phyloP scores from a whole-genome alignment of 2,329 filamentous ascomycete species.

The Xylaria hypoxylon region DNA sequence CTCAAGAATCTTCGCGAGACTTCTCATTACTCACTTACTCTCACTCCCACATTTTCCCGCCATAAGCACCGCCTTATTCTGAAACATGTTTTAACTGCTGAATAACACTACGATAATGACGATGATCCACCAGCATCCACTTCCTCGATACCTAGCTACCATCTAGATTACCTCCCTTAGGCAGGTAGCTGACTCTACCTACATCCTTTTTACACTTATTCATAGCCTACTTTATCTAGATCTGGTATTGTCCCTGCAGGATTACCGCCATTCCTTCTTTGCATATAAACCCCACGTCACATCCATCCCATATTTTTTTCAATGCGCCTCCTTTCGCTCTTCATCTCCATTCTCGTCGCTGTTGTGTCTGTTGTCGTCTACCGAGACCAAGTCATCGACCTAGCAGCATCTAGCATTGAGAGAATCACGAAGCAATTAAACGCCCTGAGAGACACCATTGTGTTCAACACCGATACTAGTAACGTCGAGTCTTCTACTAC shows the following conservation, averaged over 20 bases:
- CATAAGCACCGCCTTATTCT: constrained; percentile 12
- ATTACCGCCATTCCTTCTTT: background rate
- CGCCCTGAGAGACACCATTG: constrained; percentile 31
- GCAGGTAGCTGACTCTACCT: constrained; percentile 4
- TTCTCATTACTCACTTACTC: constrained; percentile 8
- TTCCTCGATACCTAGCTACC: background rate
- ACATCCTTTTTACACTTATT: background rate
- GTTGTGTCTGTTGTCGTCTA: constrained; percentile 53
- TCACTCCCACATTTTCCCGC: background rate
- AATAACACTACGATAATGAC: constrained; percentile 12
- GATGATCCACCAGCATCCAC: constrained; percentile 11
- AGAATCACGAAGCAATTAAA: constrained; percentile 42
- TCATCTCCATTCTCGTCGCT: constrained; percentile 55
- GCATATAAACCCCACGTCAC: constrained; percentile 37
- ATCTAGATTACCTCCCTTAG: background rate
- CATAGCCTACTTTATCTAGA: constrained; percentile 20
- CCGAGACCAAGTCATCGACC: constrained; percentile 48
- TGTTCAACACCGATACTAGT: constrained; percentile 29
- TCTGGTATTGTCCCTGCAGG: constrained; percentile 19
- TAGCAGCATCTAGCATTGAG: constrained; percentile 43
- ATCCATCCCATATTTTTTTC: constrained; percentile 31
- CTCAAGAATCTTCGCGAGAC: constrained; percentile 24
- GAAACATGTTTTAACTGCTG: constrained; percentile 22
- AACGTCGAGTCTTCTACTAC: constrained; percentile 35
- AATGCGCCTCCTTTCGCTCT: constrained; percentile 56